Percentiles rank a stretch among this genome's conserved stretches.
Evolutionary conservation across 1,139 yeast species (phyloP).

Genomic region (Torulaspora globosa): DNA sequence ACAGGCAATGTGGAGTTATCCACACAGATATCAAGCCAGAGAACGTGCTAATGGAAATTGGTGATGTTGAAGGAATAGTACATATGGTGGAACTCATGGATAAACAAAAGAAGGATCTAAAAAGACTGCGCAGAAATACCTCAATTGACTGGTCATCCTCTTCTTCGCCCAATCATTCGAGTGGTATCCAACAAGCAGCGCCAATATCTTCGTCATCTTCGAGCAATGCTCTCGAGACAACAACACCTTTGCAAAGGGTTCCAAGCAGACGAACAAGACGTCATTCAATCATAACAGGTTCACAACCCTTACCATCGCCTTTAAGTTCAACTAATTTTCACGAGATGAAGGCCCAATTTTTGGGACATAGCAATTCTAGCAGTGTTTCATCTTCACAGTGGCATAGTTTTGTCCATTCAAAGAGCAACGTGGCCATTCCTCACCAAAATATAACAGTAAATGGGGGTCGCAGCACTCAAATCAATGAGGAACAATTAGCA

Average conservation of each 20-base stretch:
- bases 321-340: slow-evolving; percentile 45
- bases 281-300: slow-evolving; percentile 75
- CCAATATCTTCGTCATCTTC: slow-evolving; percentile 4
- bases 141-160: slow-evolving; percentile 17
- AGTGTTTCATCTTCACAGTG: slow-evolving; percentile 19
- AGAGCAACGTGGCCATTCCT: slow-evolving; percentile 15
- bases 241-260: slow-evolving; percentile 14
- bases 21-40: slow-evolving; percentile 82
- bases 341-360: slow-evolving; percentile 34
- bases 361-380: slow-evolving; percentile 20
- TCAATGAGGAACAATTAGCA: slow-evolving; percentile 21
- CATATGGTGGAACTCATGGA: slow-evolving; percentile 55
- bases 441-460: slow-evolving; percentile 5
- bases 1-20: slow-evolving; percentile 68
- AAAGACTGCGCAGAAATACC: slow-evolving; percentile 39
- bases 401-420: slow-evolving; percentile 11
- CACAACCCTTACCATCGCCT: slow-evolving; percentile 82
- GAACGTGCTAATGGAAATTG: slow-evolving; percentile 67
- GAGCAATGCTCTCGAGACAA: slow-evolving; percentile 14
- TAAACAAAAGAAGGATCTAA: slow-evolving; percentile 44
- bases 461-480: slow-evolving; percentile 9
- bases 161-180: slow-evolving; percentile 12
- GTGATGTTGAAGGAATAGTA: slow-evolving; percentile 66
- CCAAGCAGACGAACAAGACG: slow-evolving; percentile 55
- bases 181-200: slow-evolving; percentile 3